Conservation (phyloP, 176 grass and related monocot species). For the Pontederia paniculata region DNA sequence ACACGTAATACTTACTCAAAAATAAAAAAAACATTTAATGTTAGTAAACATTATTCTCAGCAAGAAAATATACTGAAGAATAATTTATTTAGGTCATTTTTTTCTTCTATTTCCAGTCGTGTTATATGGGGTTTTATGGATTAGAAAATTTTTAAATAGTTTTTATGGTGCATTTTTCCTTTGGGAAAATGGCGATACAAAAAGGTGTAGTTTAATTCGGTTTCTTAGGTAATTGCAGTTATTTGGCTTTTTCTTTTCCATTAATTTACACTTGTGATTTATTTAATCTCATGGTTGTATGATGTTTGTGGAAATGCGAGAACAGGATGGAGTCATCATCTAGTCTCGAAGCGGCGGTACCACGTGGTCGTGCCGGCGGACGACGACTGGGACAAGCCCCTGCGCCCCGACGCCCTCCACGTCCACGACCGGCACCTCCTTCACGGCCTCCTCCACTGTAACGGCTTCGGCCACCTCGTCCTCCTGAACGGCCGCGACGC, state of each 20-base stretch:
- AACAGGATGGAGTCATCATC: slow-evolving; percentile 76
- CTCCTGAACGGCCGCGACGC: slow-evolving; percentile 33
- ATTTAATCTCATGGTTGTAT: background rate
- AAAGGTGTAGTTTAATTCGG: no score
- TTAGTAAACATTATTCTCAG: no score
- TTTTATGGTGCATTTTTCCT: no score
- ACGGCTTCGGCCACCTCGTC: slow-evolving; percentile 85
- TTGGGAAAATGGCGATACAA: no score
- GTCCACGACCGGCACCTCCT: slow-evolving; percentile 48
- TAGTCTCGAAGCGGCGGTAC: slow-evolving; percentile 80
- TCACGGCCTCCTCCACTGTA: slow-evolving; percentile 76
- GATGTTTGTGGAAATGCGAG: slow-evolving; percentile 3
- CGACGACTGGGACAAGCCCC: slow-evolving; percentile 39
- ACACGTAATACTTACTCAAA: no score
- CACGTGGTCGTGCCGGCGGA: slow-evolving; percentile 70
- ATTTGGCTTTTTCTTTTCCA: background rate
- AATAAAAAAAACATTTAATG: no score
- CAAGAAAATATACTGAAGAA: no score
- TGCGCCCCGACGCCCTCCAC: slow-evolving; percentile 29
- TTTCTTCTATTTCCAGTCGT: no score
- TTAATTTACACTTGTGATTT: slow-evolving; percentile 17
- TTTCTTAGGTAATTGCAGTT: no score
- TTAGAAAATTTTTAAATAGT: no score
- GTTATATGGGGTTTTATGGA: no score
- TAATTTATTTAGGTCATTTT: no score